phyloP scores from a whole-genome alignment of 495 filamentous ascomycete species.

The Aspergillus steynii region DNA sequence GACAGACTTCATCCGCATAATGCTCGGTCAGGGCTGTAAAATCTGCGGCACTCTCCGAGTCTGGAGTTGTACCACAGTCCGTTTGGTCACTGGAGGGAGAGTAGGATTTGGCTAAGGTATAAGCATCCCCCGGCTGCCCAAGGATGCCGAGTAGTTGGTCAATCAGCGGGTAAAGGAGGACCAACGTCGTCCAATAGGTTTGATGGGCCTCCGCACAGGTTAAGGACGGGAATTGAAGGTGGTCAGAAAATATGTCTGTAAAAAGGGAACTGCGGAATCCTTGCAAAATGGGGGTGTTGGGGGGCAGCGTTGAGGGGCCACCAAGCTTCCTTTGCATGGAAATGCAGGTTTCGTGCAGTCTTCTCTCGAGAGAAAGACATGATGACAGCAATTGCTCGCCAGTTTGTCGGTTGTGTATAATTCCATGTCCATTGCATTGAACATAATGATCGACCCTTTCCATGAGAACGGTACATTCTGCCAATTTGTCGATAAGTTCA shows the following conservation, averaged over 20 bases:
- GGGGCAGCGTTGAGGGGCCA: conserved; percentile 9
- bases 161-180: conserved; percentile 26
- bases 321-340: conserved; percentile 23
- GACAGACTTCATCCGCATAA: conserved; percentile 24
- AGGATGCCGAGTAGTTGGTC: conserved; percentile 20
- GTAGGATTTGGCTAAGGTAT: conserved; percentile 7
- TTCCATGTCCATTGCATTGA: not conserved
- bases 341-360: conserved; percentile 17
- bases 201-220: conserved; percentile 20
- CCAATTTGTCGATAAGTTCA: conserved; percentile 21
- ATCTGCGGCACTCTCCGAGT: conserved; percentile 3
- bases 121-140: conserved; percentile 2
- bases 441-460: conserved; percentile 21
- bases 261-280: conserved; percentile 17
- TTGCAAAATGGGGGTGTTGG: conserved; percentile 8
- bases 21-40: conserved; percentile 19
- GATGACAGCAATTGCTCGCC: conserved; percentile 14
- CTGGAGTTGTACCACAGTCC: not conserved
- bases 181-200: conserved; percentile 18
- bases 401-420: conserved; percentile 1
- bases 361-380: conserved; percentile 18
- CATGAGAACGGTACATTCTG: conserved; percentile 21
- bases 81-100: not conserved
- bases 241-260: conserved; percentile 10
- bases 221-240: conserved; percentile 19